Evolutionary conservation across 306 rosid species (phyloP), one percentile per base, ranked within the genome.

Genomic region (Acacia acuminata): DNA sequence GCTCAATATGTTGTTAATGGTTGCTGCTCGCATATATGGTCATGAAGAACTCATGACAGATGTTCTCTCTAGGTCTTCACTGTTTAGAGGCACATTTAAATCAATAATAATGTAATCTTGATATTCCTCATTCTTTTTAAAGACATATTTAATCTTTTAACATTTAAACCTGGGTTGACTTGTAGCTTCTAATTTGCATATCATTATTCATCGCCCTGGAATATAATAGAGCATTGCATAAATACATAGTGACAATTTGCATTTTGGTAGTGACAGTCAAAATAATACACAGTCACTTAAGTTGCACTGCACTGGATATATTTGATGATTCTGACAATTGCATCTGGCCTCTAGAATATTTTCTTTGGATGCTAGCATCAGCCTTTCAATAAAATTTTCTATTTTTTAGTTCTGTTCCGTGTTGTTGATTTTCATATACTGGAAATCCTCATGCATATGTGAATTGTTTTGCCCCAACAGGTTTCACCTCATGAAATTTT

Each of bases 401-500:
- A 44, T 53, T 22, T 45, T 77, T 80, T 43, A 68, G 24, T 45
- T 22, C 16, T 68, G 61, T 64, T 78, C 64, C 75, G 19, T 51
- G 30, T 58, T 32, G 79, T 58, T 13, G 73, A 34, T 63, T 74
- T 67, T 58, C 77, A 70, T 76, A 42, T 58, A 8, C 45, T 73
- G 75, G 71, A 77, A 63, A 82, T 68, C 51, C 7, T 71, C 27
- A 65, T 44, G 67, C 36, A 20, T 63, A 42, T 42, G 27, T 70
- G 17, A 24, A 43, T 79, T 27, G 27, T 0, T 48, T 81, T 73
- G 64, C 3, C 44, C 47, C 25, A 36, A 85, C 89, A 96, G 99
- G 93, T 94, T 83, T 86, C 89, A 34, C 98, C 99, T 69, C 79
- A 80, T 86, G 97, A 92, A 84, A 91, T 96, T 81, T 79, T 88